Percentiles rank a stretch among this genome's conserved stretches.
Conservation (phyloP, 2,329 filamentous ascomycete genomes). For the Dactylonectria estremocensis region DNA sequence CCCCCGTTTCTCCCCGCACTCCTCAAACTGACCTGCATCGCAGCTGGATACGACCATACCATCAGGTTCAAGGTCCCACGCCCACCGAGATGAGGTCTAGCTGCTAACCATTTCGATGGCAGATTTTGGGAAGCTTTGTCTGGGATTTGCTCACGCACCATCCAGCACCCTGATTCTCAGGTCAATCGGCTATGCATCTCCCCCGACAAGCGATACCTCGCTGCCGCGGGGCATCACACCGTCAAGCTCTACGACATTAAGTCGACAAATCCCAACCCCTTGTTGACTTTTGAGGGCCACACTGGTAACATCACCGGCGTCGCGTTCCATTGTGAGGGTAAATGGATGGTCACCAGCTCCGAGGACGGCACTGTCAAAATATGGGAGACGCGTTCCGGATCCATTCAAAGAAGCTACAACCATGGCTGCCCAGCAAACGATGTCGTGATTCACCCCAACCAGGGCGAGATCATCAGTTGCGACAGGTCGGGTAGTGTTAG, state of each 20-base stretch:
- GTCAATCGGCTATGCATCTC: slow-evolving; percentile 99
- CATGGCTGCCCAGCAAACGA: slow-evolving; percentile 94
- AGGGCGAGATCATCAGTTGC: slow-evolving; percentile 97
- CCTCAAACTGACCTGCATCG: slow-evolving; percentile 40
- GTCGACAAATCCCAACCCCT: slow-evolving; percentile 94
- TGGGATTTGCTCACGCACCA: slow-evolving; percentile 97
- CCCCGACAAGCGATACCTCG: slow-evolving; percentile 96
- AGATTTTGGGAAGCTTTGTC: slow-evolving; percentile 99
- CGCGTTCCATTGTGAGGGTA: slow-evolving; percentile 97
- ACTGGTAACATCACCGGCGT: slow-evolving; percentile 96
- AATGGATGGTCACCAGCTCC: slow-evolving; percentile 99
- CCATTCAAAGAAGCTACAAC: slow-evolving; percentile 92
- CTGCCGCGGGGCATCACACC: slow-evolving; percentile 83
- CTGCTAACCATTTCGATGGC: slow-evolving; percentile 37
- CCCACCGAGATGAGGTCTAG: slow-evolving; percentile 12
- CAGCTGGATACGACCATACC: slow-evolving; percentile 75
- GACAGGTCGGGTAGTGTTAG: slow-evolving; percentile 93
- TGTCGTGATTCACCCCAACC: slow-evolving; percentile 99
- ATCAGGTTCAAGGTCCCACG: slow-evolving; percentile 63
- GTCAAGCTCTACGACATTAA: slow-evolving; percentile 99
- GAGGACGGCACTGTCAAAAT: slow-evolving; percentile 98
- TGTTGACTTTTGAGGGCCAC: slow-evolving; percentile 96
- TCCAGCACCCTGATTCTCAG: slow-evolving; percentile 97
- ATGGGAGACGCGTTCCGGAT: slow-evolving; percentile 91
- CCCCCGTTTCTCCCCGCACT: background rate